These are phyloP conservation scores for Pythium rishiriense DNA, from an alignment of 352 stramenopile genomes.

Conservation along the genomic window DNA sequence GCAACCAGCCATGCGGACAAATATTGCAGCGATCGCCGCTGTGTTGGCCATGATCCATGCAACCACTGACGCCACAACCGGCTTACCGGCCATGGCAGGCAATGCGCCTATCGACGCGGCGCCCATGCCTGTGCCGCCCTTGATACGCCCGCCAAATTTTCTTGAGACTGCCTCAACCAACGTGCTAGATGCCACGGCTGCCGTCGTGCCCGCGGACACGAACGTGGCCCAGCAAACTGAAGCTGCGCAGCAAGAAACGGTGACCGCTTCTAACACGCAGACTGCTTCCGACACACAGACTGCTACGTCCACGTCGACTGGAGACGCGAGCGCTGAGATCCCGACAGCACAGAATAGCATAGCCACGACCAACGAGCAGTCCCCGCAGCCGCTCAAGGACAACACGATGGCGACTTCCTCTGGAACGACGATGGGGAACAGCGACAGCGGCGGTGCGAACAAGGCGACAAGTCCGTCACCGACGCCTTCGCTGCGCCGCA, in stretches of 20 bases:
- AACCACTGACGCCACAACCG: no score
- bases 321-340: background rate
- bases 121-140: background rate
- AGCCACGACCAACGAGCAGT: background rate
- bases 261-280: no score
- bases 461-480: no score
- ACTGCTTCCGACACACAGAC: no score
- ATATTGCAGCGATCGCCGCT: background rate
- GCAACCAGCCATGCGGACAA: background rate
- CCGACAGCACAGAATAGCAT: background rate
- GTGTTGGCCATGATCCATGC: constrained; percentile 5
- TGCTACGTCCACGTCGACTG: no score
- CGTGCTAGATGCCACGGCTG: background rate
- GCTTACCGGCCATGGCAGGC: background rate
- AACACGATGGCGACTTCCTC: background rate
- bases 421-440: no score
- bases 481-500: background rate
- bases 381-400: background rate
- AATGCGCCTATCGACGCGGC: background rate
- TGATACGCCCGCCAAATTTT: background rate
- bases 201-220: background rate
- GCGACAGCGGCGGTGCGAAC: background rate
- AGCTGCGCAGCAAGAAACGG: no score
- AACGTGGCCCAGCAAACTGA: no score
- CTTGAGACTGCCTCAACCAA: no score